A percentile compares a stretch with the other conserved stretches of the same genome.
These are phyloP conservation scores for Bryoerythrophyllum caledonicum DNA, from an alignment of 225 moss, liverwort and hornwort genomes.

Conservation along the genomic window DNA sequence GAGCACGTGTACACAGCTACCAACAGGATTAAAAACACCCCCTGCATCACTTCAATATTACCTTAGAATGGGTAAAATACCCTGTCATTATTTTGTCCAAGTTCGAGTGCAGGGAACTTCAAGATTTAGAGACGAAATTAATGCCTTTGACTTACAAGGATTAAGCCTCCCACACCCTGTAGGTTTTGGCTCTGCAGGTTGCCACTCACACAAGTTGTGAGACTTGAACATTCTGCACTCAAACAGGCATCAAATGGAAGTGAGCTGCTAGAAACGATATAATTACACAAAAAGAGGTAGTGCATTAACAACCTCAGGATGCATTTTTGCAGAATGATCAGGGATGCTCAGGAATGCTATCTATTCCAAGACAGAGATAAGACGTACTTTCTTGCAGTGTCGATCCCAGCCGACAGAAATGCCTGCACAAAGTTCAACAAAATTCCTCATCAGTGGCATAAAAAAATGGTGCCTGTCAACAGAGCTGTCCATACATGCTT, in stretches of 20 bases:
- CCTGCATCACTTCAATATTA: constrained; percentile 46
- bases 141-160: constrained; percentile 55
- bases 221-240: constrained; percentile 66
- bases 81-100: neutral
- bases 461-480: neutral
- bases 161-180: constrained; percentile 65
- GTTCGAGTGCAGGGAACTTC: neutral
- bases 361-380: neutral
- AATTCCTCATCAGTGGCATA: constrained; percentile 6
- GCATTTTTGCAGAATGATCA: neutral
- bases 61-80: neutral
- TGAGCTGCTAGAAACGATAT: constrained; percentile 14
- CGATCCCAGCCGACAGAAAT: constrained; percentile 85
- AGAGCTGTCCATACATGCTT: neutral
- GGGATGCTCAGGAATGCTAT: no score
- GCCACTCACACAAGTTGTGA: constrained; percentile 57
- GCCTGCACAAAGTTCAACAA: constrained; percentile 49
- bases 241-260: constrained; percentile 7
- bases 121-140: constrained; percentile 10
- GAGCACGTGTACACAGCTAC: constrained; percentile 83
- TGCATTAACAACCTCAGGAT: neutral
- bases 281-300: neutral
- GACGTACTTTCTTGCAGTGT: constrained; percentile 62
- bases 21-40: constrained; percentile 57
- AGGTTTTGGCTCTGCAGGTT: constrained; percentile 58